Evolutionary conservation across 352 stramenopile genomes (phyloP).

Genomic region (Thalassiosira livingstoniorum): DNA sequence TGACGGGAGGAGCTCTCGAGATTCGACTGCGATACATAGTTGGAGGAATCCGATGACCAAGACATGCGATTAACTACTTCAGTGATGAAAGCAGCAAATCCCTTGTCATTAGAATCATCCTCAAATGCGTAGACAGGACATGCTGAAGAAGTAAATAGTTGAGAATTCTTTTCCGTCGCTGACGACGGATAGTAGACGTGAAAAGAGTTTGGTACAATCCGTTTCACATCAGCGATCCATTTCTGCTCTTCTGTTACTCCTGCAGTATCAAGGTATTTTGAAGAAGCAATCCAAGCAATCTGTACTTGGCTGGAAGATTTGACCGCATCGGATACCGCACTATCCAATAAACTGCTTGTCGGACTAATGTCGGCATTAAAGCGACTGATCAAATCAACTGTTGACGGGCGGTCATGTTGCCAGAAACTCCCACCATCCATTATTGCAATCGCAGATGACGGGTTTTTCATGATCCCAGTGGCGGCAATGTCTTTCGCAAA

Average conservation of each 20-base stretch:
- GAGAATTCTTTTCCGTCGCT: background rate
- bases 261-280: background rate
- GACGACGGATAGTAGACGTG: conserved; percentile 17
- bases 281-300: conserved; percentile 27
- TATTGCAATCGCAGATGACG: conserved; percentile 5
- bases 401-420: background rate
- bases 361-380: background rate
- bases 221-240: background rate
- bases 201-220: conserved; percentile 7
- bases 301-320: background rate
- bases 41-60: conserved; percentile 18
- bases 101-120: conserved; percentile 7
- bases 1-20: too few relatives aligned
- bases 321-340: background rate
- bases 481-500: conserved; percentile 13
- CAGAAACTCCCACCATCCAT: conserved; percentile 22
- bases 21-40: too few relatives aligned
- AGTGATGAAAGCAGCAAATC: conserved; percentile 23
- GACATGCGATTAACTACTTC: conserved; percentile 13
- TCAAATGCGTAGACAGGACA: conserved; percentile 40
- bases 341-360: background rate
- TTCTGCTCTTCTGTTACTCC: background rate
- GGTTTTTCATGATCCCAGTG: background rate
- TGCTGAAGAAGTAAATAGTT: too few relatives aligned
- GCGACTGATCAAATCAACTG: background rate